Evolutionary conservation across 1,284 basidiomycete genomes (phyloP).

Genomic region (Wolfiporia cocos): DNA sequence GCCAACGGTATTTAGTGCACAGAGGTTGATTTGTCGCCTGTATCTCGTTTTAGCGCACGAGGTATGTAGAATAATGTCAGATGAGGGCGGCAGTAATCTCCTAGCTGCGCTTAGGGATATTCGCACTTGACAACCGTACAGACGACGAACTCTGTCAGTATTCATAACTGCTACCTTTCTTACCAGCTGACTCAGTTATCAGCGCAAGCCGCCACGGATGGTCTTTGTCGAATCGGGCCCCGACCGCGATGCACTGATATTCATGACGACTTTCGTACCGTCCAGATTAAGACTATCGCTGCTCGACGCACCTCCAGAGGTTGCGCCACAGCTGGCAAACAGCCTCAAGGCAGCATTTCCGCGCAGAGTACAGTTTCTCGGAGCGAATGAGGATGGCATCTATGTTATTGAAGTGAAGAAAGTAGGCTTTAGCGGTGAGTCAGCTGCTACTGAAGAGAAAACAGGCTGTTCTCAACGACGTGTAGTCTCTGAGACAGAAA

Average conservation of each 20-base stretch:
- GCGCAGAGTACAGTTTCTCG: slow-evolving; percentile 41
- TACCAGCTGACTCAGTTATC: slow-evolving; percentile 1
- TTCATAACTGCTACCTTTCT: neutral
- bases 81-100: no score
- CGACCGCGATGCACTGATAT: slow-evolving; percentile 42
- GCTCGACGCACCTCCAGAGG: slow-evolving; percentile 43
- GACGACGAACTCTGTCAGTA: slow-evolving; percentile 45
- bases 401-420: slow-evolving; percentile 43
- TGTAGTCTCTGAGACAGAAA: slow-evolving; percentile 34
- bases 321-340: slow-evolving; percentile 21
- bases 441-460: slow-evolving; percentile 1
- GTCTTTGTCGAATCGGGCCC: slow-evolving; percentile 45
- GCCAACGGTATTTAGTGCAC: neutral
- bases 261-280: slow-evolving; percentile 53
- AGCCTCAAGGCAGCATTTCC: slow-evolving; percentile 33
- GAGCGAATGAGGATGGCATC: slow-evolving; percentile 39
- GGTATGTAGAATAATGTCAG: slow-evolving; percentile 24
- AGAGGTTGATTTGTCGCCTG: slow-evolving; percentile 39
- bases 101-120: slow-evolving; percentile 32
- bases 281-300: slow-evolving; percentile 51
- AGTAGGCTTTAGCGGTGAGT: slow-evolving; percentile 30
- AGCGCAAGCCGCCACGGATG: slow-evolving; percentile 48
- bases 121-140: slow-evolving; percentile 57
- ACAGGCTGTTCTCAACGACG: neutral
- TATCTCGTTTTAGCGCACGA: slow-evolving; percentile 34